A percentile compares a stretch with the other conserved stretches of the same genome.
Evolutionary conservation across 805 yeast species (phyloP).

Genomic region (Starmerella apicola): DNA sequence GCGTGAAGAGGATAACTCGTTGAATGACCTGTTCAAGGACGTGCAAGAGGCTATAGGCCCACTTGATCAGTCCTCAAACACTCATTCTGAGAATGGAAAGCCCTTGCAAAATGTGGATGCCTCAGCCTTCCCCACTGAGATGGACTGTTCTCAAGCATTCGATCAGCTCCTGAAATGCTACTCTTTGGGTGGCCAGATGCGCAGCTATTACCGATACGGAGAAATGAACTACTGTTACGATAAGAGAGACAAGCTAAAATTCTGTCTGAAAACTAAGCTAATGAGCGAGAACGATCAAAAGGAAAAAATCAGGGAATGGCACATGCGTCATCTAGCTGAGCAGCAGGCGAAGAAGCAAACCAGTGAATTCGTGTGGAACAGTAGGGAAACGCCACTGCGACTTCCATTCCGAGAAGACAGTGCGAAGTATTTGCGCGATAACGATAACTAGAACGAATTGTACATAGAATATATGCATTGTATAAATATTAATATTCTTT

Average conservation of each 20-base stretch:
- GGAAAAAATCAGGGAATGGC: slow-evolving; percentile 51
- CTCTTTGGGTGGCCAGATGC: slow-evolving; percentile 80
- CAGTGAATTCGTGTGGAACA: slow-evolving; percentile 77
- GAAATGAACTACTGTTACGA: slow-evolving; percentile 57
- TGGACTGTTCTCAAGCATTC: slow-evolving; percentile 72
- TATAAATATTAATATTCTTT: no score
- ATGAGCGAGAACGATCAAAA: slow-evolving; percentile 42
- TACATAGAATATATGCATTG: not conserved
- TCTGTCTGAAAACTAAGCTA: slow-evolving; percentile 54
- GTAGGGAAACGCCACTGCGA: slow-evolving; percentile 28
- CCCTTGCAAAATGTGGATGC: not conserved
- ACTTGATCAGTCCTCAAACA: slow-evolving; percentile 3
- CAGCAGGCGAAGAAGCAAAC: slow-evolving; percentile 50
- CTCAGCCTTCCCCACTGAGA: slow-evolving; percentile 31
- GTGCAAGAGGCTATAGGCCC: slow-evolving; percentile 21
- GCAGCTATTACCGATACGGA: slow-evolving; percentile 76
- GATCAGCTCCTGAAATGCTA: slow-evolving; percentile 79
- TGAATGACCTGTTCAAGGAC: slow-evolving; percentile 17
- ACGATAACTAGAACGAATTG: not conserved
- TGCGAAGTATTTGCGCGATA: slow-evolving; percentile 4
- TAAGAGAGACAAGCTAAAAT: slow-evolving; percentile 64
- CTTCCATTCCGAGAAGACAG: slow-evolving; percentile 31
- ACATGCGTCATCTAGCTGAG: slow-evolving; percentile 48
- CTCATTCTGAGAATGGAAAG: not conserved
- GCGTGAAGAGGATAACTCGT: slow-evolving; percentile 9